phyloP scores from a whole-genome alignment of 495 filamentous ascomycete species.

The Neurospora tetrasperma region DNA sequence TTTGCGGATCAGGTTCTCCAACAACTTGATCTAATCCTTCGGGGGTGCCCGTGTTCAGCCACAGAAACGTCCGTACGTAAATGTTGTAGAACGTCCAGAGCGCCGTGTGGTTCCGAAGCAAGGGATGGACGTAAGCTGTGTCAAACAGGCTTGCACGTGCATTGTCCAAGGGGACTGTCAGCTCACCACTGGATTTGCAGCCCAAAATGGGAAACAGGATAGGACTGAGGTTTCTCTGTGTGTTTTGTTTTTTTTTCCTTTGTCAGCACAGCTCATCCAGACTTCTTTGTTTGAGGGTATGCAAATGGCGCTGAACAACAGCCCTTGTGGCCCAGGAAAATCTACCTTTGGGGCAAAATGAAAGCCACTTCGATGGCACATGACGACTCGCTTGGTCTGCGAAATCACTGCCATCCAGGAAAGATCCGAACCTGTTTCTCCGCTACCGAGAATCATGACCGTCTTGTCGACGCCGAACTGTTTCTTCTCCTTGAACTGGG shows the following conservation, averaged over 20 bases:
- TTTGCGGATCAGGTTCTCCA: not conserved
- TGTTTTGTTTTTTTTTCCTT: not conserved
- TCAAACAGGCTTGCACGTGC: constrained; percentile 37
- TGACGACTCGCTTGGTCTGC: constrained; percentile 26
- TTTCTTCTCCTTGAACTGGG: constrained; percentile 29
- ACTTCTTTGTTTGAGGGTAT: not conserved
- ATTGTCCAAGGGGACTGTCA: constrained; percentile 31
- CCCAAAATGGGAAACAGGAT: constrained; percentile 21
- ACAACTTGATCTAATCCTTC: constrained; percentile 32
- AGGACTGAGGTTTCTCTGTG: constrained; percentile 21
- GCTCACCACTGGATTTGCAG: constrained; percentile 14
- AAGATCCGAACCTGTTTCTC: constrained; percentile 36
- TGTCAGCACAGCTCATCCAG: not conserved
- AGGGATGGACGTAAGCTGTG: constrained; percentile 37
- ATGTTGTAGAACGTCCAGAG: constrained; percentile 32
- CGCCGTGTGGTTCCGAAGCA: constrained; percentile 25
- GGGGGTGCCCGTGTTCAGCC: constrained; percentile 29
- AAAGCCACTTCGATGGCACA: constrained; percentile 35
- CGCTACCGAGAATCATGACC: constrained; percentile 33
- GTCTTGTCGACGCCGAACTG: constrained; percentile 29
- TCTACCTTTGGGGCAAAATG: constrained; percentile 25
- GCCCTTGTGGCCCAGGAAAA: not conserved
- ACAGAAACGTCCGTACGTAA: constrained; percentile 28
- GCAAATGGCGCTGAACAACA: not conserved
- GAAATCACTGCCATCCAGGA: constrained; percentile 31